phyloP scores from a whole-genome alignment of 129 eudicot genomes.

The Flaveria trinervia region DNA sequence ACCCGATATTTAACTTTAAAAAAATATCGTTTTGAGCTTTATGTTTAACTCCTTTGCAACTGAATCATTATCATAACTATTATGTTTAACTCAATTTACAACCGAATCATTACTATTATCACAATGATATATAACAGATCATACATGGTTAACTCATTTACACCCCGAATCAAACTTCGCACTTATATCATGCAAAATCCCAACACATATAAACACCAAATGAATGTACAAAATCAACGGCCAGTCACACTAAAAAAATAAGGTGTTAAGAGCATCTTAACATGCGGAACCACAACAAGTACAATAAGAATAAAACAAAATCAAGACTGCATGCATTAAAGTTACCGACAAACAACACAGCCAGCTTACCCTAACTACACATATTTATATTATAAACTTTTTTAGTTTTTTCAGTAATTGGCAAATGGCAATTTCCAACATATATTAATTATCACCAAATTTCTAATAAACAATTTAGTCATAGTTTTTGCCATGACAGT shows the following conservation, averaged over 20 bases:
- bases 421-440: background rate
- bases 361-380: background rate
- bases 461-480: slow-evolving; percentile 1
- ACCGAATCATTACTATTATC: too few relatives aligned
- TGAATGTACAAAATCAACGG: slow-evolving; percentile 14
- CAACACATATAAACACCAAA: slow-evolving; percentile 8
- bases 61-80: too few relatives aligned
- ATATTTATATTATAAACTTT: background rate
- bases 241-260: slow-evolving; percentile 7
- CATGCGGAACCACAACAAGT: background rate
- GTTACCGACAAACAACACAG: slow-evolving; percentile 29
- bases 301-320: background rate
- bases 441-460: background rate
- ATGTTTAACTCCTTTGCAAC: too few relatives aligned
- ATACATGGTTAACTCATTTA: too few relatives aligned
- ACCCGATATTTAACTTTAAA: too few relatives aligned
- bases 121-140: too few relatives aligned
- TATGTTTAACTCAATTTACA: too few relatives aligned
- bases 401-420: background rate
- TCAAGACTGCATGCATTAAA: slow-evolving; percentile 11
- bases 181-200: too few relatives aligned
- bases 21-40: too few relatives aligned
- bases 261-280: background rate
- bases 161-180: too few relatives aligned
- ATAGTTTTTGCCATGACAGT: slow-evolving; percentile 25